phyloP scores from a whole-genome alignment of 1,284 basidiomycete species.

The Marasmius sp. region DNA sequence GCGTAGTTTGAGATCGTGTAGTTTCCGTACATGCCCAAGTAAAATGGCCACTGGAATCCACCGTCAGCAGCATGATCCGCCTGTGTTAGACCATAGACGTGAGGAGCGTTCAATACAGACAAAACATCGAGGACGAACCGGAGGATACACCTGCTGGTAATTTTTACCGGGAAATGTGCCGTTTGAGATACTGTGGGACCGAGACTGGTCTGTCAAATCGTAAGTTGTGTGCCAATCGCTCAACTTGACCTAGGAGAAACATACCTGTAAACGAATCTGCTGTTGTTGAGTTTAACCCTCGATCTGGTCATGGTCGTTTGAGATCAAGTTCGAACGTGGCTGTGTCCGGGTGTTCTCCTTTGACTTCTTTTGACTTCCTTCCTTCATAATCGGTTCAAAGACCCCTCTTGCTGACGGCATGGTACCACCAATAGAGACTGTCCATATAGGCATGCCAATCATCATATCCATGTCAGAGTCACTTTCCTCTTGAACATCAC shows the following conservation, averaged over 20 bases:
- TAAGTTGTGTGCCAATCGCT: background rate
- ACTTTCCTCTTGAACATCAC: background rate
- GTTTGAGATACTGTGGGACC: constrained; percentile 21
- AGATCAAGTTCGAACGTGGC: too few relatives aligned
- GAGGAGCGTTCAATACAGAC: background rate
- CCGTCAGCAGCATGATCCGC: constrained; percentile 20
- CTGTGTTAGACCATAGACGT: background rate
- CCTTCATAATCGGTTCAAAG: too few relatives aligned
- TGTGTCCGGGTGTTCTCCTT: too few relatives aligned
- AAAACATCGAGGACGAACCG: constrained; percentile 12
- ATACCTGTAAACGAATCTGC: constrained; percentile 13
- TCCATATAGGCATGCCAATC: too few relatives aligned
- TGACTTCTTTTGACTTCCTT: too few relatives aligned
- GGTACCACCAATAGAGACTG: too few relatives aligned
- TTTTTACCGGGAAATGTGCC: constrained; percentile 22
- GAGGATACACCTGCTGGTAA: constrained; percentile 24
- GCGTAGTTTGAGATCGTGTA: constrained; percentile 22
- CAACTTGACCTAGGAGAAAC: background rate
- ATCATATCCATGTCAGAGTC: too few relatives aligned
- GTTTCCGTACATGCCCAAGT: constrained; percentile 20
- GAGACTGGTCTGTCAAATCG: constrained; percentile 18
- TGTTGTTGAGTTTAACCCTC: too few relatives aligned
- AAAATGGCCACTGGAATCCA: constrained; percentile 22
- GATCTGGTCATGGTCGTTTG: too few relatives aligned
- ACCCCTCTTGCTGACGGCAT: too few relatives aligned